Base-by-base conservation (phyloP, 2,329 filamentous ascomycete genomes). In the Nemania sp. region DNA sequence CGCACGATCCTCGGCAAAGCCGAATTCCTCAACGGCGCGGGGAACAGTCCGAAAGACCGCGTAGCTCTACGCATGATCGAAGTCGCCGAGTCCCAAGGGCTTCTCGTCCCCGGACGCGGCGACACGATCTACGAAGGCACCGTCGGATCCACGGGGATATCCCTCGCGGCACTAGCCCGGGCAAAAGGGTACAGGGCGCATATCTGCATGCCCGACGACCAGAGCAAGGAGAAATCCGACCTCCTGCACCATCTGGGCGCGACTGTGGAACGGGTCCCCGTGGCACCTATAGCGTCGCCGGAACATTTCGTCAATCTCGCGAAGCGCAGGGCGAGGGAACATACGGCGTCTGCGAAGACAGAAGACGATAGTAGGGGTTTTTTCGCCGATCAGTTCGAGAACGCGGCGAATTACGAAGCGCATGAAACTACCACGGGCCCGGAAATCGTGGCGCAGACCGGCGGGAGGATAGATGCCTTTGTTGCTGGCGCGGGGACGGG, bases 121-220 rank as follows among this genome's bases (percentile, higher is more conserved):
- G 94, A 99, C 71, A 95, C 90, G 37, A 91, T 99, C 66, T 99
- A 97, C 73, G 94, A 99, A 76, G 94, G 94, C 61, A 99, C 94
- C 1, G 92, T 96, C 14, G 94, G 94, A 55, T 96, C 90, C 68
- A 99, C 94, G 0, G 94, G 94, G 19, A 97, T 99, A 64, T 97
- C 92, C 14, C 80, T 99, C 8, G 94, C 94, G 2, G 90, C 90
- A 0, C 83, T 99, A 45, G 92, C 91, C 44, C 83, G 92, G 63
- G 92, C 94, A 19, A 83, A 86, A 71, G 94, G 94, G 28, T 97
- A 97, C 75, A 83, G 87, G 61, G 91, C 91, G 26, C 90, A 97
- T 73, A 97, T 99, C 62, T 97, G 91, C 77, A 97, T 99, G 91
- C 93, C 94, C 42, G 86, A 90, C 68, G 94, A 99, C 75, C 89